Base-by-base conservation (phyloP, 306 rosid genomes). In the Dryas octopetala region DNA sequence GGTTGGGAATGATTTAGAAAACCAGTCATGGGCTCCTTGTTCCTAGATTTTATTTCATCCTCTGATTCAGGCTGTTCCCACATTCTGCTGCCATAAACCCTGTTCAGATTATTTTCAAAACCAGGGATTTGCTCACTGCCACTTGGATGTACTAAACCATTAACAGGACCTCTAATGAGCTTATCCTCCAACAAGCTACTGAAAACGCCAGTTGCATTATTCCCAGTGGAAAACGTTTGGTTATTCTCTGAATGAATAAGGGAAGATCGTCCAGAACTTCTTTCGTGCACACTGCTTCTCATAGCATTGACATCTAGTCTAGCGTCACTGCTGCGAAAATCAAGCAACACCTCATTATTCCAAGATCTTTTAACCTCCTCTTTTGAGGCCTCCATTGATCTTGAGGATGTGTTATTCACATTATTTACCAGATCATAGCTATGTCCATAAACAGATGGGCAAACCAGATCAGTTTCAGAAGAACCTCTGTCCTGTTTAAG, bases 351-450 rank as follows among this genome's bases (percentile, higher is more conserved):
- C 85, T 79, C 69, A 19, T 77, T 81, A 48, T 72, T 85, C 77
- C 83, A 80, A 68, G 74, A 77, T n/a, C 73, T 70, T 68, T 76
- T 84, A 78, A 78, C 81, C 77, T 69, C 79, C 62, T 83, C 85
- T 65, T 74, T 44, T 58, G 83, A 62, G 14, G 61, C 82, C 70
- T 81, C 77, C 52, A 81, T 66, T 79, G 76, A 79, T 84, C 83
- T 71, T 63, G 62, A 46, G 50, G 70, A 75, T 16, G 80, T 64
- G 11, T 41, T 63, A 59, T 85, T 79, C 73, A 62, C 85, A 41
- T 72, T 78, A 69, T 71, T 71, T 62, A 76, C 79, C 70, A 47
- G 62, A 62, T 78, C 76, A 67, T 71, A 68, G 59, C 62, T 61
- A 55, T 59, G 81, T 80, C 68, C 76, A 59, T 75, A 41, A 49